Base-by-base conservation (phyloP, 2,329 filamentous ascomycete species). In the Neofusicoccum laricinum region DNA sequence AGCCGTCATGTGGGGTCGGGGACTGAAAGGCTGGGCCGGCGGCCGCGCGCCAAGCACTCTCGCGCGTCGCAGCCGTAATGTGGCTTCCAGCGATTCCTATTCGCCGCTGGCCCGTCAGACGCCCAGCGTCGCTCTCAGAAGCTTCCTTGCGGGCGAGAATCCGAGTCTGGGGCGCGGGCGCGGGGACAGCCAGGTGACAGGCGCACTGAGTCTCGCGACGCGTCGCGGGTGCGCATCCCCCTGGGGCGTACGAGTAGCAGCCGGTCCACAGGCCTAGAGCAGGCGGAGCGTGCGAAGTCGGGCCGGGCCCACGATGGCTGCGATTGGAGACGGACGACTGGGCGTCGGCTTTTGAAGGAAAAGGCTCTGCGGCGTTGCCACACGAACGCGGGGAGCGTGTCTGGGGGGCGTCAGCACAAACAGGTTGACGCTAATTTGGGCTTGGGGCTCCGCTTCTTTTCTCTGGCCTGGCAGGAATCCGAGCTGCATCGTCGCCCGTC, bases 351-450 rank as follows among this genome's bases (percentile, higher is more conserved):
- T 59, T 46, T 59, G 55, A 59, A 45, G 55, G 55, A 45, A 58
- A 48, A 59, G 21, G 55, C 55, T 59, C 53, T 58, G 53, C 53
- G 53, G 53, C 53, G 38, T 58, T 45, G 55, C 55, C 55, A 59
- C 55, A 46, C 55, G 41, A 59, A 59, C 55, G 55, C 55, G 55
- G 55, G 55, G 55, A 59, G 40, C 25, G 46, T 59, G 40, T 59
- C 53, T 57, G 53, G 55, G 55, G 55, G 40, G 40, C 41, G 55
- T 59, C 55, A 59, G 55, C 55, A 59, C 40, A 46, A 59, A 59
- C 41, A 59, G 55, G 55, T 36, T 59, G 55, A 45, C 55, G 55
- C 55, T 59, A 59, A 59, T 59, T 59, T 59, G 55, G 55, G 55
- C 55, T 43, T 59, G 55, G 55, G 30, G 55, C 55, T 59, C 55